phyloP scores from a whole-genome alignment of 75 land plant genomes.

The Picea glauca region DNA sequence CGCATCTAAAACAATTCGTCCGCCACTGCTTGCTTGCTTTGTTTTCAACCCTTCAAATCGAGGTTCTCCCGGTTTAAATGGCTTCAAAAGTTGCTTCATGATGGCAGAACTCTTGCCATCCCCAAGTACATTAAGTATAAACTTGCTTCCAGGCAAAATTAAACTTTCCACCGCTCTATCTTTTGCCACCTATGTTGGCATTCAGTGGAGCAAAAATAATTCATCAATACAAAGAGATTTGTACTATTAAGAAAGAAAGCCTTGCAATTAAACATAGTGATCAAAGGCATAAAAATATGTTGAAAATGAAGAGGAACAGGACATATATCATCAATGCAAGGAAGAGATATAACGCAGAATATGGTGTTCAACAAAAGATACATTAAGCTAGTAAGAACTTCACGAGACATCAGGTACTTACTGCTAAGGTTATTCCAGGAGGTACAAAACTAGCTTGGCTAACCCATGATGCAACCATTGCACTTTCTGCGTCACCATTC shows the following conservation, averaged over 20 bases:
- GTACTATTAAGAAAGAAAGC: not conserved
- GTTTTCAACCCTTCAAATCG: conserved; percentile 29
- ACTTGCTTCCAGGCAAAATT: conserved; percentile 34
- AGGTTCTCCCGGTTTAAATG: conserved; percentile 44
- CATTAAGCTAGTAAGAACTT: not conserved
- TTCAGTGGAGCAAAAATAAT: not conserved
- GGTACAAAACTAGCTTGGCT: conserved; percentile 61
- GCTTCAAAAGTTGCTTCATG: conserved; percentile 36
- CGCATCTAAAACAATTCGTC: conserved; percentile 30
- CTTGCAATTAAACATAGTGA: not conserved
- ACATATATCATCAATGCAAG: not conserved
- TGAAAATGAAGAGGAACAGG: conserved; percentile 1
- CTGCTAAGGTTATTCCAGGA: conserved; percentile 47
- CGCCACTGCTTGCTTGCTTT: conserved; percentile 33
- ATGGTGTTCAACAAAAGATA: not conserved
- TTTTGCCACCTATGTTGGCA: conserved; percentile 38
- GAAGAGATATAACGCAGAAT: not conserved
- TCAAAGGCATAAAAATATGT: not conserved
- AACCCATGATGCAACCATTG: conserved; percentile 59
- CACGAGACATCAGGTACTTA: conserved; percentile 9
- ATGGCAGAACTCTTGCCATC: conserved; percentile 29
- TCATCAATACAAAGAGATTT: not conserved
- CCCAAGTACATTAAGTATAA: conserved; percentile 48
- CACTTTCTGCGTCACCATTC: conserved; percentile 50
- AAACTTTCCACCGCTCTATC: conserved; percentile 49